Evolutionary conservation across 257 asterid species (phyloP).

Genomic region (Datura wrightii): DNA sequence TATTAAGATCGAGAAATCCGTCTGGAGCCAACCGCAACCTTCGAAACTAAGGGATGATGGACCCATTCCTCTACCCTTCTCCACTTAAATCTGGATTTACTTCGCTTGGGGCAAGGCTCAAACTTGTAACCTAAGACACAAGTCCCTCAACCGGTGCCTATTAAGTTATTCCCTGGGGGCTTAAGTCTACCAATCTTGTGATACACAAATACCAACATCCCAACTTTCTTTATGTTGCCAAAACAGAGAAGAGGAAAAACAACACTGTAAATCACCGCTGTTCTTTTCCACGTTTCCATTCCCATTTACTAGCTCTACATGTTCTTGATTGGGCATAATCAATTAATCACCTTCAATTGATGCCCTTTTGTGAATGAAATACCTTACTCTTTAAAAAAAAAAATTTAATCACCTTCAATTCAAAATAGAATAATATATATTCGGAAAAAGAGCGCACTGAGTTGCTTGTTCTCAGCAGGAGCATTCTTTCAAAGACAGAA

Average conservation of each 20-base stretch:
- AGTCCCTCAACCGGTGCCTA: background rate
- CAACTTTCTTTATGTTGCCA: background rate
- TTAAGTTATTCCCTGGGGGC: background rate
- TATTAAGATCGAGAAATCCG: background rate
- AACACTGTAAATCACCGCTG: background rate
- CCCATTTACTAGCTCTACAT: background rate
- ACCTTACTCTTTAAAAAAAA: too few species aligned
- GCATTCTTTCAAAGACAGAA: background rate
- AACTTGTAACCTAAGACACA: background rate
- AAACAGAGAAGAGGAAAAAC: background rate
- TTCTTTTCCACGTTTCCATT: slow-evolving; percentile 3
- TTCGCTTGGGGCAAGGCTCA: background rate
- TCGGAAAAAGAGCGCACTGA: background rate
- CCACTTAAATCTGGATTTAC: background rate
- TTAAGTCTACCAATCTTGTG: background rate
- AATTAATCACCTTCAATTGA: background rate
- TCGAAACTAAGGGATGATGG: slow-evolving; percentile 14
- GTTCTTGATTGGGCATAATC: background rate
- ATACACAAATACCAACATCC: background rate
- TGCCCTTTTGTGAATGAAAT: too few species aligned
- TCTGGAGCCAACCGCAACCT: background rate
- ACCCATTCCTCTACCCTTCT: background rate
- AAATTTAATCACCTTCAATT: background rate
- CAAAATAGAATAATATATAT: slow-evolving; percentile 1
- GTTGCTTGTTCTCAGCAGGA: slow-evolving; percentile 14